Evolutionary conservation across 176 grass and related monocot genomes (phyloP), one percentile per base, ranked within the genome.

Genomic region (Secale cereale): DNA sequence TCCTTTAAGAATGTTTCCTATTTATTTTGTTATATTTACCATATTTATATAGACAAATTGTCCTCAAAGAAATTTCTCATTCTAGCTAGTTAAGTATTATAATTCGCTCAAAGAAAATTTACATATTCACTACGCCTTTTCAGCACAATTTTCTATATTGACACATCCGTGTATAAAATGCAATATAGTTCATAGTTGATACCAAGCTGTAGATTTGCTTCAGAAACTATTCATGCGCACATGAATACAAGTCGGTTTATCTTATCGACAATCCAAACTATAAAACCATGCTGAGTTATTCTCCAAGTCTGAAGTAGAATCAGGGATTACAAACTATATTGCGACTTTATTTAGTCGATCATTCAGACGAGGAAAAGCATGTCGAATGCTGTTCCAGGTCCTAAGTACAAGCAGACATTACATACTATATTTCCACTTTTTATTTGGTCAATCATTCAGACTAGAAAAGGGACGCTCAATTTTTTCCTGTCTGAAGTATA

Each of bases 171-270:
- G 5, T 5, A 52, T 52, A 52, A 19, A 52, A 52, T 52, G 48
- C 48, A 52, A 52, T 52, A 19, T 52, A 52, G 19, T 0, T 54
- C 17, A 54, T 20, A 17, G 52, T 19, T 56, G 0, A 20, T 22
- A 56, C 52, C 52, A 56, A 22, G 52, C 52, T 22, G 19, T 78
- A 46, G 15, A 9, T 72, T 45, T 14, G 15, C 6, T 85, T 66
- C 23, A 60, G 56, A 73, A 69, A 30, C 13, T 8, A 43, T 60
- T 70, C 52, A 85, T 41, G 33, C 31, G 19, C 10, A 29, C 63
- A 87, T 82, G 61, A 82, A 60, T 82, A 57, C 70, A 70, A 22
- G 41, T 16, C 31, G n/a, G 29, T 67, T 87, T 65, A 48, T 65
- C 36, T 80, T 37, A 16, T 61, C 45, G 30, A 65, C 4, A 32